Evolutionary conservation across 2,329 filamentous ascomycete species (phyloP).

Genomic region (Falciphora oryzae): DNA sequence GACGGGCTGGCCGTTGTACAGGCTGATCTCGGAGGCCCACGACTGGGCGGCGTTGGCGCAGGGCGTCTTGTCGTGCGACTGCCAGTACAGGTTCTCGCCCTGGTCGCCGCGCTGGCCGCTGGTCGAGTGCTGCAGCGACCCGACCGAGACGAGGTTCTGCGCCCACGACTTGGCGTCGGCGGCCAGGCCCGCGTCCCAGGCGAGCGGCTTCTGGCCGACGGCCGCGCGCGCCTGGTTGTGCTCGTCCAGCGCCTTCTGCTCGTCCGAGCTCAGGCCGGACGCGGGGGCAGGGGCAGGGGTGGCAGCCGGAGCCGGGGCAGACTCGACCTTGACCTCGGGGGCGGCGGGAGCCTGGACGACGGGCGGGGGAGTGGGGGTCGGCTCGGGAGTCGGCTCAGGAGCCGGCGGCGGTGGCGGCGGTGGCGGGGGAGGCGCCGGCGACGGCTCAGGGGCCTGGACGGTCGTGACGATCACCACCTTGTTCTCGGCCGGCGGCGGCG

Average conservation of each 20-base stretch:
- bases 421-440: not conserved
- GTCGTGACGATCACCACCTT: not conserved
- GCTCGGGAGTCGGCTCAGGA: not conserved
- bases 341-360: not conserved
- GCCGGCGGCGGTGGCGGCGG: not conserved
- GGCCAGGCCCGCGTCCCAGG: conserved; percentile 24
- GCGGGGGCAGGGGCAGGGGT: not conserved
- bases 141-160: conserved; percentile 23
- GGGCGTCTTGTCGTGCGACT: conserved; percentile 12
- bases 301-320: not conserved
- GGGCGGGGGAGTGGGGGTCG: not conserved
- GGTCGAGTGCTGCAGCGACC: conserved; percentile 24
- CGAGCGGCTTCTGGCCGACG: conserved; percentile 20
- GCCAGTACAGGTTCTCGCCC: conserved; percentile 30
- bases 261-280: conserved; percentile 15
- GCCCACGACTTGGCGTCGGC: conserved; percentile 23
- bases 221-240: conserved; percentile 24
- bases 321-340: not conserved
- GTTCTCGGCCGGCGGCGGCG: conserved; percentile 1
- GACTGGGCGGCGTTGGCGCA: conserved; percentile 22
- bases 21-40: conserved; percentile 28
- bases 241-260: conserved; percentile 21
- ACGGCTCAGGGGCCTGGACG: not conserved
- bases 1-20: conserved; percentile 28
- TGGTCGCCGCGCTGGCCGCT: conserved; percentile 13